phyloP scores from a whole-genome alignment of 1,139 yeast species.

The Torulaspora pretoriensis region DNA sequence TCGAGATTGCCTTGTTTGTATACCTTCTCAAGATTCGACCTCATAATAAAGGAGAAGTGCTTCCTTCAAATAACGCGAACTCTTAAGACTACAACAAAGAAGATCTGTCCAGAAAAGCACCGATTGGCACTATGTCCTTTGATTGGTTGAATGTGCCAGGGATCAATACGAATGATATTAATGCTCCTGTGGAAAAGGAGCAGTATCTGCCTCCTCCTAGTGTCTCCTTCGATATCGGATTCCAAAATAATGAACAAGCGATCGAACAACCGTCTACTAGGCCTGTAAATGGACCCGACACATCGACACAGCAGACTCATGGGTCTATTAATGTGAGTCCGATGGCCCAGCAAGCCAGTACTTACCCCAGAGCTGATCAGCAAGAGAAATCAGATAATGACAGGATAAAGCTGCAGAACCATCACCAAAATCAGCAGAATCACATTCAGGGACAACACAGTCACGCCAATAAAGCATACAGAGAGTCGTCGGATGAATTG shows the following conservation, averaged over 20 bases:
- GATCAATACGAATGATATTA: constrained; percentile 18
- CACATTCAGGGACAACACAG: not conserved
- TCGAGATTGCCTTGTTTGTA: not conserved
- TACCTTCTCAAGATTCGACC: not conserved
- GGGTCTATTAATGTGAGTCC: not conserved
- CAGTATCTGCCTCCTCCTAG: constrained; percentile 25
- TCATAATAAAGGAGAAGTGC: constrained; percentile 8
- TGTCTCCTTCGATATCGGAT: constrained; percentile 29
- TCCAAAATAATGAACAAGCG: not conserved
- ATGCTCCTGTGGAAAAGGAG: constrained; percentile 9
- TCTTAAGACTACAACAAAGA: not conserved
- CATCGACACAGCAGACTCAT: not conserved
- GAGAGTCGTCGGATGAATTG: constrained; percentile 32
- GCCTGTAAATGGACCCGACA: not conserved
- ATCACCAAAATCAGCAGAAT: constrained; percentile 2
- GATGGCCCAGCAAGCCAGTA: not conserved
- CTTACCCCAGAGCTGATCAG: not conserved
- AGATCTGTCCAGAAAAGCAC: not conserved
- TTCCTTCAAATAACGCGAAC: not conserved
- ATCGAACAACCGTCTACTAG: not conserved
- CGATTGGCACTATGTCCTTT: constrained; percentile 28
- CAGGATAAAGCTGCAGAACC: not conserved
- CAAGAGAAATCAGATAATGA: not conserved
- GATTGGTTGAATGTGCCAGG: constrained; percentile 37
- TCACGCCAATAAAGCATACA: constrained; percentile 10